phyloP scores from a whole-genome alignment of 495 filamentous ascomycete species.

The Xylaria longipes region DNA sequence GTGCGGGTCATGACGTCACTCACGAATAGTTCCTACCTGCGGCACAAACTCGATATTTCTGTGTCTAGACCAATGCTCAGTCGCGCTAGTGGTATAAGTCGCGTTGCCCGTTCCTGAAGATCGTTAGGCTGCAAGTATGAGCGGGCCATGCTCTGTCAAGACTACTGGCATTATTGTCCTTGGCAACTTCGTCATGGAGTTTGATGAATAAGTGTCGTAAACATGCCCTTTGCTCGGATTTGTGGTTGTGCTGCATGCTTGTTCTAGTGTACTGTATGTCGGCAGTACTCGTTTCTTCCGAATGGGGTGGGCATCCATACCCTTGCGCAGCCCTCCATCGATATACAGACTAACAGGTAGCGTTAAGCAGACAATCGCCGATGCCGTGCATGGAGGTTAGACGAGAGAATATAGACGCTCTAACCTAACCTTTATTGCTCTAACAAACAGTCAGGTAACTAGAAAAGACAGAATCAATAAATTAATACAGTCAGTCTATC shows the following conservation, averaged over 20 bases:
- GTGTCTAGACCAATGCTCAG: not conserved
- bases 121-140: not conserved
- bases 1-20: conserved; percentile 24
- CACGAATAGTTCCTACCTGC: not conserved
- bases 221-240: not conserved
- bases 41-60: not conserved
- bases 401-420: not conserved
- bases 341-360: not conserved
- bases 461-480: not conserved
- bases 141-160: not conserved
- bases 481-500: not conserved
- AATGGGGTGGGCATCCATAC: not conserved
- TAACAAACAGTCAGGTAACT: not conserved
- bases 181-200: not conserved
- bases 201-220: not conserved
- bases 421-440: not conserved
- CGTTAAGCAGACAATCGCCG: conserved; percentile 8
- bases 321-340: not conserved
- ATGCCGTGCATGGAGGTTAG: conserved; percentile 1
- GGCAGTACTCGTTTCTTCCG: not conserved
- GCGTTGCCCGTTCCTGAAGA: conserved; percentile 17
- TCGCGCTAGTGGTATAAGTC: not conserved
- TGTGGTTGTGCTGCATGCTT: not conserved
- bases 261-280: not conserved
- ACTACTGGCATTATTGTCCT: not conserved